Conservation (phyloP, 1,284 basidiomycete genomes). For the Mycena citricolor region DNA sequence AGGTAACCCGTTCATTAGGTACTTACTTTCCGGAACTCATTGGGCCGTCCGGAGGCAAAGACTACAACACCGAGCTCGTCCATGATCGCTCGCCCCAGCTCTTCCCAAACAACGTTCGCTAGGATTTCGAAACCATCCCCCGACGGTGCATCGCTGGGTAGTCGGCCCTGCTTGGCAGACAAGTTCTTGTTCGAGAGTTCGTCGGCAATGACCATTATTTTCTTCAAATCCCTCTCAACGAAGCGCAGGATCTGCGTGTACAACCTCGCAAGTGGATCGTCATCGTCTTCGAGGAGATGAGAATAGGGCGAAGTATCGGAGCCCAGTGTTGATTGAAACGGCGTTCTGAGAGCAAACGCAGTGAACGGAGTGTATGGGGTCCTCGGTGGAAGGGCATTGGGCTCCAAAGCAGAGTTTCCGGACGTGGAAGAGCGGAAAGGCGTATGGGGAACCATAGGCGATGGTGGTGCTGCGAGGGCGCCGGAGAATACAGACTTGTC, state of each 20-base stretch:
- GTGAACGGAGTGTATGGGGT: slow-evolving; percentile 76
- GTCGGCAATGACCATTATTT: slow-evolving; percentile 78
- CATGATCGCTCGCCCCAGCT: slow-evolving; percentile 76
- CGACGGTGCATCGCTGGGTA: slow-evolving; percentile 8
- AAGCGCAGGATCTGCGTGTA: slow-evolving; percentile 86
- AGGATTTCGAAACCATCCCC: slow-evolving; percentile 73
- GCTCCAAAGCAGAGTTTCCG: slow-evolving; percentile 27
- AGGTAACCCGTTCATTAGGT: too few relatives aligned
- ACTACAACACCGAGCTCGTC: slow-evolving; percentile 80
- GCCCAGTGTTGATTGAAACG: slow-evolving; percentile 34
- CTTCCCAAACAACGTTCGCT: slow-evolving; percentile 86
- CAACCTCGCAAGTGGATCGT: slow-evolving; percentile 67
- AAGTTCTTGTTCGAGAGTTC: slow-evolving; percentile 53
- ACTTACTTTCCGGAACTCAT: slow-evolving; percentile 83
- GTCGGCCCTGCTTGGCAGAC: slow-evolving; percentile 27
- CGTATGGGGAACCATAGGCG: slow-evolving; percentile 74
- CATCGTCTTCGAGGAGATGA: slow-evolving; percentile 60
- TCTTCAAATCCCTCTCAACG: slow-evolving; percentile 66
- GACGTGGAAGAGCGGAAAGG: slow-evolving; percentile 46
- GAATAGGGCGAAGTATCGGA: slow-evolving; percentile 36
- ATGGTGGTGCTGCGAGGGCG: slow-evolving; percentile 64
- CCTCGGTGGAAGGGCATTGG: slow-evolving; percentile 42
- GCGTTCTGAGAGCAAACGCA: slow-evolving; percentile 55
- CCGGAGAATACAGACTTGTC: slow-evolving; percentile 74
- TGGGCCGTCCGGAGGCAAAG: slow-evolving; percentile 88